phyloP scores from a whole-genome alignment of 2,329 filamentous ascomycete species.

The Cercospora janseana region DNA sequence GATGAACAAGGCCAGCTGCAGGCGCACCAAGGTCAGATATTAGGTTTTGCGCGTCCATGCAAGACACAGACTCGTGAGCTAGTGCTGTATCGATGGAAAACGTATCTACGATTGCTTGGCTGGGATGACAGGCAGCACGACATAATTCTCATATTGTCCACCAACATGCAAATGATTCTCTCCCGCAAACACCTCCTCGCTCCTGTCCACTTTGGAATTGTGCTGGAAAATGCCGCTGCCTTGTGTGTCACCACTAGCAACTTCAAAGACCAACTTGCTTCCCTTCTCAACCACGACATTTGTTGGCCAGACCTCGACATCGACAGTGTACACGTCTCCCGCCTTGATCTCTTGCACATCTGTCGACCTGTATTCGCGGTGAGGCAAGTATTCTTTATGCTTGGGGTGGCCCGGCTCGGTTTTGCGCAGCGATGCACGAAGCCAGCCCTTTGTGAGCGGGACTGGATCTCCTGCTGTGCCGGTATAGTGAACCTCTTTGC shows the following conservation, averaged over 20 bases:
- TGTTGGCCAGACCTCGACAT: slow-evolving; percentile 65
- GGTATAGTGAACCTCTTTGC: slow-evolving; percentile 62
- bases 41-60: too few relatives aligned
- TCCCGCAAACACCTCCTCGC: slow-evolving; percentile 46
- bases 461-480: slow-evolving; percentile 64
- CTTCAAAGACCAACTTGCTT: slow-evolving; percentile 55
- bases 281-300: slow-evolving; percentile 57
- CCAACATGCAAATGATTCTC: slow-evolving; percentile 57
- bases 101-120: slow-evolving; percentile 29
- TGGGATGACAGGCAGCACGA: slow-evolving; percentile 56
- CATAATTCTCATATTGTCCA: slow-evolving; percentile 50
- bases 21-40: too few relatives aligned
- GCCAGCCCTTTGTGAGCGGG: slow-evolving; percentile 64
- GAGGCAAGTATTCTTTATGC: slow-evolving; percentile 56
- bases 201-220: slow-evolving; percentile 15
- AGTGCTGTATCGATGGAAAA: not conserved
- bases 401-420: slow-evolving; percentile 52
- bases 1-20: too few relatives aligned
- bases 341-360: slow-evolving; percentile 57
- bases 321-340: slow-evolving; percentile 58
- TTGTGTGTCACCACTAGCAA: slow-evolving; percentile 58
- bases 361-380: slow-evolving; percentile 57
- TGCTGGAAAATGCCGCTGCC: slow-evolving; percentile 45
- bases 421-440: slow-evolving; percentile 58
- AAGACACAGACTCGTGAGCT: not conserved